phyloP scores from a whole-genome alignment of 148 eudicot genomes.

The Heliamphora exappendiculata region DNA sequence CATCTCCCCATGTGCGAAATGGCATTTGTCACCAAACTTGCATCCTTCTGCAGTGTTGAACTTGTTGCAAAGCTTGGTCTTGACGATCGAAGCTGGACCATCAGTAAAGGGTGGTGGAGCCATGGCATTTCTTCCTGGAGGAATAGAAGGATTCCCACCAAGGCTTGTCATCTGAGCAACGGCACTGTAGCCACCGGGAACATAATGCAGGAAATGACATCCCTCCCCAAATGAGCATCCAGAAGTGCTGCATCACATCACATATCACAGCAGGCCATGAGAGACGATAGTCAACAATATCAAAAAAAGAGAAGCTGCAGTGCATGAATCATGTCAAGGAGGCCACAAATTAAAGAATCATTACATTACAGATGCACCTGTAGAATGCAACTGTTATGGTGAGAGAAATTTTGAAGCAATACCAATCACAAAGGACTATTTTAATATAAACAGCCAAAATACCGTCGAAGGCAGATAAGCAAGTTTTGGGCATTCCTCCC shows the following conservation, averaged over 20 bases:
- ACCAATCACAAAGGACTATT: neutral
- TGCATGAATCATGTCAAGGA: neutral
- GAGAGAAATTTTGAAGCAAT: neutral
- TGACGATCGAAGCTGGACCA: conserved; percentile 6
- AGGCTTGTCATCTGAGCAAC: conserved; percentile 13
- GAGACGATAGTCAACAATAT: neutral
- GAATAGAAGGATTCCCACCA: conserved; percentile 8
- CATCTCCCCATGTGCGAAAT: conserved; percentile 17
- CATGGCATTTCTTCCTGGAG: conserved; percentile 4
- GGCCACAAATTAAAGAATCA: neutral
- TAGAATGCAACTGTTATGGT: neutral
- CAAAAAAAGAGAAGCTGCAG: neutral
- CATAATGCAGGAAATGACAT: conserved; percentile 13
- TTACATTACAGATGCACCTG: neutral
- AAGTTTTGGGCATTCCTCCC: neutral
- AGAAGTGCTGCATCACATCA: conserved; percentile 18
- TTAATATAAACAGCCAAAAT: neutral
- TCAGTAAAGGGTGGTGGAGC: conserved; percentile 11
- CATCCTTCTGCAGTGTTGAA: conserved; percentile 16
- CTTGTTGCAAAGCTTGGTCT: conserved; percentile 13
- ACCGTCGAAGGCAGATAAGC: neutral
- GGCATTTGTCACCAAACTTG: conserved; percentile 16
- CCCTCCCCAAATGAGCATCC: conserved; percentile 17
- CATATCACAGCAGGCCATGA: neutral
- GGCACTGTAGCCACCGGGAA: conserved; percentile 15